phyloP scores from a whole-genome alignment of 768 basidiomycete species.

The Pleurotus platypus region DNA sequence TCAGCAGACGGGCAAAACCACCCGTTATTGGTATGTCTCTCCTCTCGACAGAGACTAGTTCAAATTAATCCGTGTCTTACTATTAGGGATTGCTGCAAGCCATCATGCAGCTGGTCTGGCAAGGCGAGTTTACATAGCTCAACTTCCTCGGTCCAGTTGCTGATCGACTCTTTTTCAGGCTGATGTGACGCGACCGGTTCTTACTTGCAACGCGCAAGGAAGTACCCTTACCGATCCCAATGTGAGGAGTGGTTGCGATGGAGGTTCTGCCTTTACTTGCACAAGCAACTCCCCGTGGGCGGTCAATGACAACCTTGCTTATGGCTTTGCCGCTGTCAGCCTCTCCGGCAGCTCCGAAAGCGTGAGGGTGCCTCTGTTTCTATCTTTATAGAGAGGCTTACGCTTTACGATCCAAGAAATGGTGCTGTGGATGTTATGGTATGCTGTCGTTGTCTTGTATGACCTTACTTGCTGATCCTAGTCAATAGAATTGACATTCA shows the following conservation, averaged over 20 bases:
- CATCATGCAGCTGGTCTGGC: conserved; percentile 6
- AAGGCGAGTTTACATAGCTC: neutral
- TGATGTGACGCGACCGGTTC: neutral
- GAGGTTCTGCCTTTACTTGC: conserved; percentile 3
- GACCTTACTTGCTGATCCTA: neutral
- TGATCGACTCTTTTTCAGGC: neutral
- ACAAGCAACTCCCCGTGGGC: conserved; percentile 3
- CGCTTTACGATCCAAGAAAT: neutral
- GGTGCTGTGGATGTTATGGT: conserved; percentile 7
- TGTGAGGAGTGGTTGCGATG: conserved; percentile 3
- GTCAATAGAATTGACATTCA: conserved; percentile 2
- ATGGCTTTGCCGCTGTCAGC: conserved; percentile 6
- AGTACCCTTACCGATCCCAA: conserved; percentile 3
- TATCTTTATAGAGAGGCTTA: neutral
- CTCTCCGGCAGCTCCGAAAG: conserved; percentile 5
- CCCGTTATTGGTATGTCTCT: neutral
- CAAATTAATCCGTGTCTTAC: neutral
- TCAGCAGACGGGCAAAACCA: conserved; percentile 1
- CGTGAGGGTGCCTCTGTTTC: neutral
- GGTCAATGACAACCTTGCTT: neutral
- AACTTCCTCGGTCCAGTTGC: neutral
- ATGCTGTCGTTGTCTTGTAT: neutral
- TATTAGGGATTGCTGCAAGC: conserved; percentile 7
- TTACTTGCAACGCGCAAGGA: conserved; percentile 7
- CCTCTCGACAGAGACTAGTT: neutral